Conservation (phyloP, 257 asterid genomes). For the Solanum habrochaites region DNA sequence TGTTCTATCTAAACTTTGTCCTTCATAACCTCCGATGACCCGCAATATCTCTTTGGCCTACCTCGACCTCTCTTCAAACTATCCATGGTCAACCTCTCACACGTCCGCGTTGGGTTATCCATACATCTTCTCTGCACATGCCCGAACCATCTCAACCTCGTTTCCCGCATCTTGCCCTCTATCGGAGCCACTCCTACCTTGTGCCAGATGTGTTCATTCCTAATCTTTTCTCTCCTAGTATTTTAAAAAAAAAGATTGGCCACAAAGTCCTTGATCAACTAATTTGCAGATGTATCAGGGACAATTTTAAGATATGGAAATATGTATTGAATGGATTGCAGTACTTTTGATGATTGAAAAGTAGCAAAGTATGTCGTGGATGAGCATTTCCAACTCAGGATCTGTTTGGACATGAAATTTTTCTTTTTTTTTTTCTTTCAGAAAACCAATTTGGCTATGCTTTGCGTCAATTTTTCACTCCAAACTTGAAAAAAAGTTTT, state of each 20-base stretch:
- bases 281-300: background rate
- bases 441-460: background rate
- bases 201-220: background rate
- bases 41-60: background rate
- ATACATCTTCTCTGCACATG: background rate
- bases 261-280: background rate
- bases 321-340: background rate
- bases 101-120: background rate
- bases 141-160: background rate
- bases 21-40: background rate
- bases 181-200: background rate
- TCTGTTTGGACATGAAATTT: background rate
- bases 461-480: background rate
- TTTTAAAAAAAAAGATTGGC: background rate
- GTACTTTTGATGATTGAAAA: background rate
- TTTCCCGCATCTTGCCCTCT: background rate
- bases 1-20: background rate
- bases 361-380: background rate
- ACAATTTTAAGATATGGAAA: background rate
- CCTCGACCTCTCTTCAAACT: background rate
- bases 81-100: background rate
- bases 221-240: background rate
- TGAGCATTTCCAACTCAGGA: background rate
- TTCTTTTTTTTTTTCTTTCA: background rate
- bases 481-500: background rate